Percentiles rank a stretch among this genome's conserved stretches.
Evolutionary conservation across 2,329 filamentous ascomycete genomes (phyloP).

Genomic region (Sordariomycetes sp.): DNA sequence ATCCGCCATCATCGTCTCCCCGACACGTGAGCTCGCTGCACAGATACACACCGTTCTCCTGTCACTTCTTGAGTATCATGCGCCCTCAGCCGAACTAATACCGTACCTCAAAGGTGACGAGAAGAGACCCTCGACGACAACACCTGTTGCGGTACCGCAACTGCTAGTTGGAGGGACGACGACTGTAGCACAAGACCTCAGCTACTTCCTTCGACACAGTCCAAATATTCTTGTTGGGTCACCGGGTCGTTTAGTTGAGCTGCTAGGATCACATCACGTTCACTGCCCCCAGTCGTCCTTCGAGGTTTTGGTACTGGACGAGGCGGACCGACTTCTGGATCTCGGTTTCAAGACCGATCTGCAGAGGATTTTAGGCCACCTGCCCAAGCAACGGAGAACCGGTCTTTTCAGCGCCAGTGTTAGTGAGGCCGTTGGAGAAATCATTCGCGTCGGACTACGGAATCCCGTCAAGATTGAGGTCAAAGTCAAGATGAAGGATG

Average conservation of each 20-base stretch:
- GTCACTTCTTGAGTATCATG: conserved; percentile 74
- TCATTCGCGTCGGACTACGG: conserved; percentile 82
- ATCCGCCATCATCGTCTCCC: conserved; percentile 83
- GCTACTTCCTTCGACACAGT: conserved; percentile 71
- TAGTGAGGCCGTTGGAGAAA: conserved; percentile 88
- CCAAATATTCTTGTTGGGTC: conserved; percentile 88
- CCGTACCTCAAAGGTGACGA: conserved; percentile 44
- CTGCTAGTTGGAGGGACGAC: conserved; percentile 79
- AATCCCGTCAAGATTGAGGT: conserved; percentile 95
- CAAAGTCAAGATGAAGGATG: conserved; percentile 69
- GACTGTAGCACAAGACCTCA: conserved; percentile 77
- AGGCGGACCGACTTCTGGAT: conserved; percentile 87
- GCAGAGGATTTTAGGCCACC: conserved; percentile 69
- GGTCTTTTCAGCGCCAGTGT: conserved; percentile 93
- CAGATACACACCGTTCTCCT: conserved; percentile 81
- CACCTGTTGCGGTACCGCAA: conserved; percentile 66
- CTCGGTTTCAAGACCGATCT: conserved; percentile 89
- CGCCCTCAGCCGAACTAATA: conserved; percentile 61
- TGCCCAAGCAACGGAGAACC: conserved; percentile 90
- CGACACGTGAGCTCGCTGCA: conserved; percentile 78
- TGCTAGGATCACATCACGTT: conserved; percentile 78
- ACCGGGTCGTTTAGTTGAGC: conserved; percentile 79
- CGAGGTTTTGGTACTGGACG: conserved; percentile 85
- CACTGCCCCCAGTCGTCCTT: conserved; percentile 84
- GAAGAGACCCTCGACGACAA: conserved; percentile 39